A percentile compares a stretch with the other conserved stretches of the same genome.
These are phyloP conservation scores for Neurospora hispaniola DNA, from an alignment of 495 filamentous ascomycete genomes.

Conservation along the genomic window DNA sequence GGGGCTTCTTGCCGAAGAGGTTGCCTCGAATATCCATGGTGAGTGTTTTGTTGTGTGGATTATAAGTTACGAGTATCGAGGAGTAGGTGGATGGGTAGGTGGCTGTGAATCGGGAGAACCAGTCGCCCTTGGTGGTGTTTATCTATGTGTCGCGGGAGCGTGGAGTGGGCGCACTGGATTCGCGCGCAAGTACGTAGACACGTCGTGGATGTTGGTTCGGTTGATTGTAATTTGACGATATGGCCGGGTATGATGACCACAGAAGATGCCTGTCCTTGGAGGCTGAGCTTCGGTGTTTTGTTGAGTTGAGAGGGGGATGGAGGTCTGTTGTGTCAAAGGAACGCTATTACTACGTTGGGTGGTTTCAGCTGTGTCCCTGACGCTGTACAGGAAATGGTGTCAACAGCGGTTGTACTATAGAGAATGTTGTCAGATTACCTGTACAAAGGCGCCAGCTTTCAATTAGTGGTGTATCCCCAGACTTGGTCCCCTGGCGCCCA, in stretches of 20 bases:
- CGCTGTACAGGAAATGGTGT: not conserved
- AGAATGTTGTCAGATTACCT: not conserved
- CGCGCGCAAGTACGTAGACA: not conserved
- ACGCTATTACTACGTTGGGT: not conserved
- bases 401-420: rapidly evolving
- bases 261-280: not conserved
- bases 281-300: not conserved
- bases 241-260: not conserved
- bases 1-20: constrained; percentile 26
- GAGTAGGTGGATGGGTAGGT: not conserved
- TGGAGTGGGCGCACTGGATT: not conserved
- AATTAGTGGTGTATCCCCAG: not conserved
- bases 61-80: not conserved
- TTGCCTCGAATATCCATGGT: constrained; percentile 32
- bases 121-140: not conserved
- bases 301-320: not conserved
- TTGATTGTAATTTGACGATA: not conserved
- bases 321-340: not conserved
- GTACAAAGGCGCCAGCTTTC: not conserved
- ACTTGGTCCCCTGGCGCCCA: not conserved
- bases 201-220: constrained; percentile 4
- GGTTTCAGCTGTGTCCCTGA: not conserved
- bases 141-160: not conserved
- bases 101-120: not conserved
- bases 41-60: not conserved